Evolutionary conservation across 768 basidiomycete species (phyloP).

Genomic region (Hygrocybe punicea): DNA sequence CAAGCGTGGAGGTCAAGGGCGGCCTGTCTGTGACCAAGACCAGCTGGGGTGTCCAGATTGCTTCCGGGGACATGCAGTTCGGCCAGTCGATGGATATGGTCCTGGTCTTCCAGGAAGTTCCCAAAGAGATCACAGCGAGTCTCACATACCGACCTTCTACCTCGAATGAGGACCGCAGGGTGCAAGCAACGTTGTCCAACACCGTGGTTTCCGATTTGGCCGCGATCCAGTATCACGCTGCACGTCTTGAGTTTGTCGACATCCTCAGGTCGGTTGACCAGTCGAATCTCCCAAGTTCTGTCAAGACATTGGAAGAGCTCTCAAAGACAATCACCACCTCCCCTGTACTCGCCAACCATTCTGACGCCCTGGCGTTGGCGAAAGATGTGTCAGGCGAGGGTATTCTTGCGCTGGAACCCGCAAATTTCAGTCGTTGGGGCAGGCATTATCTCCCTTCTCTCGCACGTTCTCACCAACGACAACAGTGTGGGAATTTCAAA

Average conservation of each 20-base stretch:
- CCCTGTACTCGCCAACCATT: constrained; percentile 1
- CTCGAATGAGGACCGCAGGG: constrained; percentile 1
- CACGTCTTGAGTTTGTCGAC: constrained; percentile 9
- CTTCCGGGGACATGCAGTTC: constrained; percentile 6
- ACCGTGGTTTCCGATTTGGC: constrained; percentile 1
- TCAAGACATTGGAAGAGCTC: background rate
- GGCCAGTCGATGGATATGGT: constrained; percentile 9
- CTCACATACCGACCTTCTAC: constrained; percentile 6
- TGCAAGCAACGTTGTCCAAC: background rate
- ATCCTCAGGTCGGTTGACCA: background rate
- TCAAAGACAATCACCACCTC: background rate
- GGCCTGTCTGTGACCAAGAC: constrained; percentile 3
- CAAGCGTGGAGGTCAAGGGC: constrained; percentile 1
- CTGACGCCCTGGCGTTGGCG: constrained; percentile 3
- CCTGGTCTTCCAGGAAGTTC: background rate
- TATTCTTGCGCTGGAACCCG: constrained; percentile 3
- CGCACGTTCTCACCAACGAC: constrained; percentile 11
- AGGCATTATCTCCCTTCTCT: constrained; percentile 12
- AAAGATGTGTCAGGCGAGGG: constrained; percentile 7
- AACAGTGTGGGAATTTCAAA: constrained; percentile 14
- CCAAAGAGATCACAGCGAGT: constrained; percentile 1
- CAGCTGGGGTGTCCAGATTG: constrained; percentile 9
- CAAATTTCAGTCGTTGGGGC: constrained; percentile 7
- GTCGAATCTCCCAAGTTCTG: background rate
- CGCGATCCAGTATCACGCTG: constrained; percentile 5